These are phyloP conservation scores for Sarcodon aspratus DNA, from an alignment of 768 basidiomycete genomes.

Conservation along the genomic window DNA sequence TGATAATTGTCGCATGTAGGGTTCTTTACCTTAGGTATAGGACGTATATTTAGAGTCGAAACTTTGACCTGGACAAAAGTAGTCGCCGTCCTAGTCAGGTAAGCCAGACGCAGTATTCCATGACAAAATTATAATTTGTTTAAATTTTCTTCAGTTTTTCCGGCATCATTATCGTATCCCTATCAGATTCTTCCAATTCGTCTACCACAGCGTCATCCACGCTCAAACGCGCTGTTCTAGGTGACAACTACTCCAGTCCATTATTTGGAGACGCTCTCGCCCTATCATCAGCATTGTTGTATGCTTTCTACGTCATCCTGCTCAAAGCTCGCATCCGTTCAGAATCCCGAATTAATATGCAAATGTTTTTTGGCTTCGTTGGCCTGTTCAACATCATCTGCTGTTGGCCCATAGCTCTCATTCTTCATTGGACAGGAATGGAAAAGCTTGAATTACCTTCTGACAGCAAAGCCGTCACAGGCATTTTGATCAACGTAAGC, in stretches of 20 bases:
- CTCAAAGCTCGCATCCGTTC: conserved; percentile 78
- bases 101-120: conserved; percentile 6
- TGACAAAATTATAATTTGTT: not conserved
- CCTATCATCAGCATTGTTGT: conserved; percentile 77
- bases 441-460: conserved; percentile 70
- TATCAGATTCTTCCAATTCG: conserved; percentile 56
- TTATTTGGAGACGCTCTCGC: conserved; percentile 76
- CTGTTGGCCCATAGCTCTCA: conserved; percentile 66
- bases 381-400: conserved; percentile 74
- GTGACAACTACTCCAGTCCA: conserved; percentile 21
- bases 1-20: conserved; percentile 31
- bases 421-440: conserved; percentile 61
- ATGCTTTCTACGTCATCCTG: conserved; percentile 80
- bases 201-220: conserved; percentile 3
- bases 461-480: conserved; percentile 32
- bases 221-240: not conserved
- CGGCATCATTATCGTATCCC: conserved; percentile 82
- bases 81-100: conserved; percentile 74
- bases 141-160: conserved; percentile 39
- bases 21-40: conserved; percentile 86
- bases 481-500: conserved; percentile 46
- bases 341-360: conserved; percentile 85
- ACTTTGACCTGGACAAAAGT: conserved; percentile 61
- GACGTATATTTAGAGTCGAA: conserved; percentile 77
- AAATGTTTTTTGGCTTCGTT: conserved; percentile 90